Evolutionary conservation across 2,329 filamentous ascomycete genomes (phyloP).

Genomic region (Xylaria sp.): DNA sequence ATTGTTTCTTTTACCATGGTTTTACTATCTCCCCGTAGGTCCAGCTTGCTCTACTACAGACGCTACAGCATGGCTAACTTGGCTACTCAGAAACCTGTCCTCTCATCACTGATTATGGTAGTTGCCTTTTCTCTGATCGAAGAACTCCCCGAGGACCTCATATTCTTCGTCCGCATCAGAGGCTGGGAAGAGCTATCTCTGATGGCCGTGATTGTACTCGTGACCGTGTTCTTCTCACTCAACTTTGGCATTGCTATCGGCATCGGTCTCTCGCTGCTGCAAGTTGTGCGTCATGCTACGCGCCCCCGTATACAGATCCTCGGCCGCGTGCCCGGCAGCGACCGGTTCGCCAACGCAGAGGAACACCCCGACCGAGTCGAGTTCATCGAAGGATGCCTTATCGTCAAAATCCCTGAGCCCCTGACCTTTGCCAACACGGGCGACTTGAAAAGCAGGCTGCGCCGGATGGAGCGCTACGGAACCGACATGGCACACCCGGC

Average conservation of each 20-base stretch:
- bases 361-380: constrained; percentile 75
- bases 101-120: constrained; percentile 92
- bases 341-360: constrained; percentile 85
- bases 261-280: constrained; percentile 86
- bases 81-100: constrained; percentile 79
- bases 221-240: constrained; percentile 94
- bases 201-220: constrained; percentile 87
- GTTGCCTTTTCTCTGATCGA: constrained; percentile 95
- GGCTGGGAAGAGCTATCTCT: constrained; percentile 86
- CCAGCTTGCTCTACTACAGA: neutral
- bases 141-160: constrained; percentile 90
- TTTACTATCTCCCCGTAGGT: constrained; percentile 93
- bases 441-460: constrained; percentile 81
- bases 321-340: constrained; percentile 82
- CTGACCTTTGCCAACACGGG: constrained; percentile 97
- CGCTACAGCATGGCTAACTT: constrained; percentile 11
- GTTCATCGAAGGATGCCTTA: constrained; percentile 88
- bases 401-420: constrained; percentile 97
- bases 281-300: constrained; percentile 88
- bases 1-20: constrained; percentile 82
- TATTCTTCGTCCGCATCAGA: constrained; percentile 84
- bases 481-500: constrained; percentile 84
- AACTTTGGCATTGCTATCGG: constrained; percentile 93
- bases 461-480: constrained; percentile 89
- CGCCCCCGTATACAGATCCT: constrained; percentile 95